These are phyloP conservation scores for Immersiella caudata DNA, from an alignment of 495 filamentous ascomycete genomes.

Conservation along the genomic window DNA sequence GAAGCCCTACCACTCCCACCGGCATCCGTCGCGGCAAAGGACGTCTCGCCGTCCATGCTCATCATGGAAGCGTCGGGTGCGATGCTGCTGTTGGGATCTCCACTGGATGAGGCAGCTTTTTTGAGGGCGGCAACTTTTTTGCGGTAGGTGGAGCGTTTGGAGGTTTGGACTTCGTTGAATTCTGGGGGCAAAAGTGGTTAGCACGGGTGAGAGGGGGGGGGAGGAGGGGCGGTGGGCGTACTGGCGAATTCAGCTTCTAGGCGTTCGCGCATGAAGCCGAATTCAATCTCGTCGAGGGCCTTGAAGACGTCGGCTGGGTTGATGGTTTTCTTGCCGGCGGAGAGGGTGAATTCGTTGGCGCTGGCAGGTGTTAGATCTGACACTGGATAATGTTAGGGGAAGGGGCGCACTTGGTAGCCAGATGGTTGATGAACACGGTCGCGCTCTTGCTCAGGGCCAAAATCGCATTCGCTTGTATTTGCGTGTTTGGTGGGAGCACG, in stretches of 20 bases:
- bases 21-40: slow-evolving; percentile 3
- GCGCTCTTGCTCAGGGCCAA: slow-evolving; percentile 89
- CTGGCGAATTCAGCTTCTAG: slow-evolving; percentile 65
- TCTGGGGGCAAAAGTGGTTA: slow-evolving; percentile 35
- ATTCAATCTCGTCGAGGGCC: slow-evolving; percentile 82
- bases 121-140: slow-evolving; percentile 52
- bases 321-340: slow-evolving; percentile 79
- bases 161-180: slow-evolving; percentile 55
- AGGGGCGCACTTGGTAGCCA: slow-evolving; percentile 74
- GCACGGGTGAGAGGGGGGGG: neutral
- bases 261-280: slow-evolving; percentile 69
- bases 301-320: slow-evolving; percentile 80
- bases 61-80: slow-evolving; percentile 41
- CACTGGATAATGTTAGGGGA: neutral
- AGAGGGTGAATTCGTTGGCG: slow-evolving; percentile 72
- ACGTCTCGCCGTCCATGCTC: slow-evolving; percentile 28
- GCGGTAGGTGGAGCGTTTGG: slow-evolving; percentile 55
- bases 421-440: slow-evolving; percentile 90
- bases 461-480: slow-evolving; percentile 91
- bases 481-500: slow-evolving; percentile 93
- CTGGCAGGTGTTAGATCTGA: slow-evolving; percentile 42
- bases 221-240: slow-evolving; percentile 34
- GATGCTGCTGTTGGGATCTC: neutral
- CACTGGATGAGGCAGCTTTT: slow-evolving; percentile 28
- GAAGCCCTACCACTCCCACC: slow-evolving; percentile 28